These are phyloP conservation scores for Ascosphaera aggregata DNA, from an alignment of 2,329 filamentous ascomycete species.

Conservation along the genomic window DNA sequence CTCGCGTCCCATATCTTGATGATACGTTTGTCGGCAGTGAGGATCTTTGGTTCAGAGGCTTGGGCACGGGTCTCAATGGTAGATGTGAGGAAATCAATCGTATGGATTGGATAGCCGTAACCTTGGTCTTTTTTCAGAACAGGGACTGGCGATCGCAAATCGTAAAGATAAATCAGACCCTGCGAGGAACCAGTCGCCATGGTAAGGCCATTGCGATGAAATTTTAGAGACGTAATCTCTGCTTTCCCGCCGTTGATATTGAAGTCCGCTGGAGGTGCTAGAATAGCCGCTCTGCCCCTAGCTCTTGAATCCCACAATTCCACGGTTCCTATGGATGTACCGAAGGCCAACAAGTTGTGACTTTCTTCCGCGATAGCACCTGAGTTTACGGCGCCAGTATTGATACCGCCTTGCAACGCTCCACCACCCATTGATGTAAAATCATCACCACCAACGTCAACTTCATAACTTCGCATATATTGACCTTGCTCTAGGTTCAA, in stretches of 20 bases:
- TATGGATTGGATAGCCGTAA: slow-evolving; percentile 81
- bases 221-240: slow-evolving; percentile 72
- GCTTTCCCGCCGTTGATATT: slow-evolving; percentile 19
- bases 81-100: slow-evolving; percentile 40
- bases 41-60: slow-evolving; percentile 44
- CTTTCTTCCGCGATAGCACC: slow-evolving; percentile 70
- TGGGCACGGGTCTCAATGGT: slow-evolving; percentile 53
- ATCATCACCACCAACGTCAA: slow-evolving; percentile 75
- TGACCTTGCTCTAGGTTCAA: slow-evolving; percentile 78
- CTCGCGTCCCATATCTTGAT: slow-evolving; percentile 90
- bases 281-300: slow-evolving; percentile 53
- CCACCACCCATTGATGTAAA: slow-evolving; percentile 39
- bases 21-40: slow-evolving; percentile 83
- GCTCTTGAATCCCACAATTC: slow-evolving; percentile 91
- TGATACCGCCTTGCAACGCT: slow-evolving; percentile 66
- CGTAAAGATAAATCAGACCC: slow-evolving; percentile 75
- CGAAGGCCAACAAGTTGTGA: slow-evolving; percentile 80
- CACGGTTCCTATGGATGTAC: slow-evolving; percentile 82
- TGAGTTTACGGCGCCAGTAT: slow-evolving; percentile 66
- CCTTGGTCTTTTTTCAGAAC: slow-evolving; percentile 86
- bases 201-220: slow-evolving; percentile 60
- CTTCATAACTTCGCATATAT: slow-evolving; percentile 83
- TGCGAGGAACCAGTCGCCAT: slow-evolving; percentile 71
- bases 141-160: slow-evolving; percentile 68
- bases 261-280: slow-evolving; percentile 31